A percentile compares a stretch with the other conserved stretches of the same genome.
Evolutionary conservation across 2,329 filamentous ascomycete species (phyloP).

Genomic region (Thelonectria rubi): DNA sequence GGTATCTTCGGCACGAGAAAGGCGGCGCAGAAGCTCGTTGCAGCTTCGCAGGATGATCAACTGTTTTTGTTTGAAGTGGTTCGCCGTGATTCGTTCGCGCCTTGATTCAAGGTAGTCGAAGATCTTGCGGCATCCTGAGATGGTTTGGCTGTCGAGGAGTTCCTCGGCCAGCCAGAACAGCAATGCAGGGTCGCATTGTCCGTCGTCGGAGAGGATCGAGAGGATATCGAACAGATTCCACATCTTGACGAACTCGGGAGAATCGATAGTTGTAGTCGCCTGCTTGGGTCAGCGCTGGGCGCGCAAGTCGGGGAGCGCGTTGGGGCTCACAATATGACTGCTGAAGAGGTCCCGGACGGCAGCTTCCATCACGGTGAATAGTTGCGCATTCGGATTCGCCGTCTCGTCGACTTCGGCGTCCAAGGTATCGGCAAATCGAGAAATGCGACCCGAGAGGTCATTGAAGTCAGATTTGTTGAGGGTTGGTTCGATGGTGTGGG

Average conservation of each 20-base stretch:
- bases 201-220: conserved; percentile 85
- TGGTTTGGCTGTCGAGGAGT: conserved; percentile 94
- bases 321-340: conserved; percentile 72
- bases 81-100: conserved; percentile 84
- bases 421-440: conserved; percentile 45
- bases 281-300: conserved; percentile 52
- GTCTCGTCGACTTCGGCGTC: conserved; percentile 41
- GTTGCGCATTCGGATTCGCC: conserved; percentile 56
- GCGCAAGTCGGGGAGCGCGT: conserved; percentile 17
- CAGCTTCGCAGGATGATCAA: conserved; percentile 91
- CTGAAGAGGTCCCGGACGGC: conserved; percentile 85
- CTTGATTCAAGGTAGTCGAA: conserved; percentile 97
- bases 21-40: conserved; percentile 90
- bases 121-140: conserved; percentile 86
- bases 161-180: conserved; percentile 94
- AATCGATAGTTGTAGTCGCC: conserved; percentile 79
- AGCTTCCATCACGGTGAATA: conserved; percentile 81
- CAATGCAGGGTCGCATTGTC: conserved; percentile 79
- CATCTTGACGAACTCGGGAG: conserved; percentile 80
- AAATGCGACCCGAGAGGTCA: conserved; percentile 57
- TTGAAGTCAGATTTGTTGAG: conserved; percentile 75
- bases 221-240: conserved; percentile 96
- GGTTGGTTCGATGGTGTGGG: conserved; percentile 74
- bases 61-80: conserved; percentile 83
- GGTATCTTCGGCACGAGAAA: conserved; percentile 96